These are phyloP conservation scores for Peronospora farinosa DNA, from an alignment of 352 stramenopile species.

Conservation along the genomic window DNA sequence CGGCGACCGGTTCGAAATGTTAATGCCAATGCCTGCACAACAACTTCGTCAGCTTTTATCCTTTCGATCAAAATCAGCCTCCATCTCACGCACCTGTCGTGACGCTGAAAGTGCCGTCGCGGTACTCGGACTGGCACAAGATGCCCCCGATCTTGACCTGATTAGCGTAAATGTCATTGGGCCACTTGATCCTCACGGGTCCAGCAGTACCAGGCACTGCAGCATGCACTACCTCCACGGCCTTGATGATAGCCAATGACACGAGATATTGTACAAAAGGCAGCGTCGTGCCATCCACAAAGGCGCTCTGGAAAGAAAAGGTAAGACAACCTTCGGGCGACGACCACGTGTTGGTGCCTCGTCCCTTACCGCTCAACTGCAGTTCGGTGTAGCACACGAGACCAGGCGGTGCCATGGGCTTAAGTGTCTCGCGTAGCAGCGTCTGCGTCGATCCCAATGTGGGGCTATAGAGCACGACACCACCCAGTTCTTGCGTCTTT, in stretches of 20 bases:
- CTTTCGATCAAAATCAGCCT: neutral
- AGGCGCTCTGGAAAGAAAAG: constrained; percentile 86
- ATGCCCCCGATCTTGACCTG: constrained; percentile 88
- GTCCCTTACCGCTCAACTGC: constrained; percentile 74
- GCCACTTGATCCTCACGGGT: constrained; percentile 88
- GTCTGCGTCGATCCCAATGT: constrained; percentile 78
- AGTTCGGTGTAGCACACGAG: constrained; percentile 79
- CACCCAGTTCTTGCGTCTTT: constrained; percentile 52
- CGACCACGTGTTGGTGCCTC: constrained; percentile 81
- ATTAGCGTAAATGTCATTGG: constrained; percentile 89
- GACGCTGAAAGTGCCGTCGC: constrained; percentile 69
- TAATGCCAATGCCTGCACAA: constrained; percentile 73
- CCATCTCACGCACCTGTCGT: constrained; percentile 53
- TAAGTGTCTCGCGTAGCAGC: constrained; percentile 69
- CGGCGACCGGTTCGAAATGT: constrained; percentile 85
- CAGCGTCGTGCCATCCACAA: constrained; percentile 70
- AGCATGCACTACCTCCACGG: constrained; percentile 56
- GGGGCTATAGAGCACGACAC: constrained; percentile 67
- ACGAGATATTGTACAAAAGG: constrained; percentile 89
- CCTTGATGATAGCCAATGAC: constrained; percentile 79
- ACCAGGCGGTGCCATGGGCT: constrained; percentile 49
- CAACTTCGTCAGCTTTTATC: constrained; percentile 26
- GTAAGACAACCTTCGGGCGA: constrained; percentile 86
- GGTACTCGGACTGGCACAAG: constrained; percentile 85
- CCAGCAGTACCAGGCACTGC: constrained; percentile 25